Evolutionary conservation across 495 filamentous ascomycete species (phyloP).

Genomic region (Amphirosellinia nigrospora): DNA sequence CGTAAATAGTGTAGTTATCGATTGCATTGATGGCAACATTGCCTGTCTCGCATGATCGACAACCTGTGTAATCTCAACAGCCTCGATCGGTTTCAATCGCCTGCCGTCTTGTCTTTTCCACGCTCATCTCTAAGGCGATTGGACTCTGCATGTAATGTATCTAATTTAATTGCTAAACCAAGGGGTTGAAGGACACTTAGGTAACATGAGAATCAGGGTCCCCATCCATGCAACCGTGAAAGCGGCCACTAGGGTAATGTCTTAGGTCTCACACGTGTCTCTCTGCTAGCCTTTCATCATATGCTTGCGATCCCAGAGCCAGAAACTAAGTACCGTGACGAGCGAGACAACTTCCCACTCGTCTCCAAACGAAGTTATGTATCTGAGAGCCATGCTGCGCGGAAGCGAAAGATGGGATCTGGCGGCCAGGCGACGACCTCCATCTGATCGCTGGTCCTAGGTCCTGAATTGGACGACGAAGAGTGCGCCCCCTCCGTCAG

Average conservation of each 20-base stretch:
- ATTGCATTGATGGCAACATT: neutral
- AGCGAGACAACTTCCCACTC: conserved; percentile 25
- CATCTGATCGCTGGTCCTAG: conserved; percentile 13
- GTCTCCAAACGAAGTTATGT: conserved; percentile 19
- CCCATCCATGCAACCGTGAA: conserved; percentile 10
- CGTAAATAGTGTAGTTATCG: neutral
- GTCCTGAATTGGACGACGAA: neutral
- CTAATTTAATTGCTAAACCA: conserved; percentile 15
- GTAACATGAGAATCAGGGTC: conserved; percentile 16
- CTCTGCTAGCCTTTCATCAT: conserved; percentile 19
- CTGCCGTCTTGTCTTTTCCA: neutral
- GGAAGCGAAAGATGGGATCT: neutral
- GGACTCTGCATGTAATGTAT: neutral
- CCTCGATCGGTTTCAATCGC: conserved; percentile 6
- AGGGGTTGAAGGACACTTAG: conserved; percentile 12
- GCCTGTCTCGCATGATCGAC: neutral
- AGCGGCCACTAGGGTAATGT: neutral
- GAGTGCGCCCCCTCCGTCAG: neutral
- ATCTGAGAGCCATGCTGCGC: conserved; percentile 9
- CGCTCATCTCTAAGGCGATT: neutral
- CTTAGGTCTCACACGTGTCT: conserved; percentile 17
- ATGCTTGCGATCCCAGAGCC: conserved; percentile 22
- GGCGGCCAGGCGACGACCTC: conserved; percentile 22
- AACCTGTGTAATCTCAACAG: too few species aligned
- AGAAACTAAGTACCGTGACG: conserved; percentile 22